Evolutionary conservation across 2,329 filamentous ascomycete species (phyloP), one percentile per base, ranked within the genome.

Genomic region (Aspergillus candidus): DNA sequence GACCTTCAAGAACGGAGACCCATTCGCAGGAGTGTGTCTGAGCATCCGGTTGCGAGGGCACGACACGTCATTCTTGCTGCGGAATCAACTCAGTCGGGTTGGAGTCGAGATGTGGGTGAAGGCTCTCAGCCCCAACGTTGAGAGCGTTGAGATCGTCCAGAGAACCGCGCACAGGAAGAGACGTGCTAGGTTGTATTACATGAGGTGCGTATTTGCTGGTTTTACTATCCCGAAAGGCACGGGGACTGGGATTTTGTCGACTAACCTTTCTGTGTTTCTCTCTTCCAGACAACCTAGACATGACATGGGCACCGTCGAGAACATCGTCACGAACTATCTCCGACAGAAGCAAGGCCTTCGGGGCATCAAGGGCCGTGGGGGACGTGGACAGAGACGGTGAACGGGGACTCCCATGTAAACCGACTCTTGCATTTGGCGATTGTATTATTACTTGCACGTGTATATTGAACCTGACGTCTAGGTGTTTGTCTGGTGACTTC

Each of bases 91-190:
- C 57, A 90, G 88, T 54, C 80, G 86, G 57, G 80, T 94, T 6
- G 87, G 88, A 48, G 88, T 95, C 48, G 93, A 98, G 78, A 93
- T 95, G 88, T 95, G 88, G 83, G 89, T 86, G 70, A 98, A 98
- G 76, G 76, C 97, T 47, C 97, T 93, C 74, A 87, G 82, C 62
- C 91, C 91, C 48, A 85, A 87, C 62, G 84, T 97, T 29, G 82
- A 86, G 63, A 88, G 87, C 52, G 88, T 98, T 60, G 91, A 98
- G 71, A 84, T 98, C 57, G 86, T 97, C 67, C 88, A 94, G 79
- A 77, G 91, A 58, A 78, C 81, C 52, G 77, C 80, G 61, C 93
- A 89, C 83, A 80, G 88, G 66, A 88, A 88, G 53, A 83, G 90
- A 64, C 80, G 93, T 59, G 91, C 90, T 18, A 78, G 88, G 55